Percentiles rank a stretch among this genome's conserved stretches.
phyloP scores from a whole-genome alignment of 345 rosid species.

The Dimocarpus longan region DNA sequence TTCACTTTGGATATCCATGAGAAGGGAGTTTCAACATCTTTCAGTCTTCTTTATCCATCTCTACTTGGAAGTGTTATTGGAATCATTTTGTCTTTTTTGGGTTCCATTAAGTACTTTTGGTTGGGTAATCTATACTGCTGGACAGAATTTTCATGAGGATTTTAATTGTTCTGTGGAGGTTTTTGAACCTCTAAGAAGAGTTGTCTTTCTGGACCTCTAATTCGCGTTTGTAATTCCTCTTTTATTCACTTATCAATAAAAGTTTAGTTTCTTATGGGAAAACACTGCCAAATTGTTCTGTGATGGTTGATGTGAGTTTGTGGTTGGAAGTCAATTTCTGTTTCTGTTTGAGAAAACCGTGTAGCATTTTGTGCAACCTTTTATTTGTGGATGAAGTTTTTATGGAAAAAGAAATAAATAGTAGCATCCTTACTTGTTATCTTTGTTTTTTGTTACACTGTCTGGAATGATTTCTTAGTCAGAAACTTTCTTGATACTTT shows the following conservation, averaged over 20 bases:
- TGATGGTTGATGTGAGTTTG: background rate
- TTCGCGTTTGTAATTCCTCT: background rate
- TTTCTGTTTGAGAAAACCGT: background rate
- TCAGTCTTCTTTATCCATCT: background rate
- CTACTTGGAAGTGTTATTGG: background rate
- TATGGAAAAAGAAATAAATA: too few relatives aligned
- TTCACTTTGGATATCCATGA: background rate
- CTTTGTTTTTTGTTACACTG: too few relatives aligned
- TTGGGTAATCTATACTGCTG: background rate
- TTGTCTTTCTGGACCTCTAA: background rate
- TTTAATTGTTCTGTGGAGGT: background rate
- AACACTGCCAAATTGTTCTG: background rate
- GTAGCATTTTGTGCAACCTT: background rate
- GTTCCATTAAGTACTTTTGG: background rate
- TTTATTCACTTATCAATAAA: background rate
- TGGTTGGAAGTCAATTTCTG: background rate
- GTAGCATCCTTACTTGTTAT: too few relatives aligned
- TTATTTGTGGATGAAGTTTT: background rate
- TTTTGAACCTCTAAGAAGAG: background rate
- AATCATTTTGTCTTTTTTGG: background rate
- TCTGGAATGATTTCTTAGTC: too few relatives aligned
- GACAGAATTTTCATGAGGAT: background rate
- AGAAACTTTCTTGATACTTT: too few relatives aligned
- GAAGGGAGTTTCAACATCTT: background rate
- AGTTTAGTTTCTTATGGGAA: background rate